Evolutionary conservation across 768 basidiomycete genomes (phyloP), one percentile per base, ranked within the genome.

Genomic region (Fomitopsis pulvina): DNA sequence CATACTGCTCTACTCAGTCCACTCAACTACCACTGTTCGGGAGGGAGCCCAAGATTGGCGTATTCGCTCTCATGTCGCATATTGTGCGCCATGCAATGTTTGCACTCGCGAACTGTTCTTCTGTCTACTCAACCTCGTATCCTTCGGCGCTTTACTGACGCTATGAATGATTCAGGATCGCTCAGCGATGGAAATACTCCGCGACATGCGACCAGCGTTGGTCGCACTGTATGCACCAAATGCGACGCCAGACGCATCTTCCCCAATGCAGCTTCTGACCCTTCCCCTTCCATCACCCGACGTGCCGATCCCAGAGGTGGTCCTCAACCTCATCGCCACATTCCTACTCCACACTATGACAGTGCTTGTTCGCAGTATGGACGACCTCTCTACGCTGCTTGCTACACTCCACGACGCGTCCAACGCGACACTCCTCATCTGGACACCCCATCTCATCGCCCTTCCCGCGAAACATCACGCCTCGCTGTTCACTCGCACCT

Each of bases 291-390:
- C 77, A 65, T 26, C 41, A 56, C 20, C 60, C 71, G 51, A 48
- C 62, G 11, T 64, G 65, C 18, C 48, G 10, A 50, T 55, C 22
- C 60, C 70, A 43, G 53, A 64, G 2, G 57, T 57, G 24, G 41
- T 80, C 47, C 67, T 82, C 37, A 79, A 71, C 26, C 68, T 88
- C 52, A 68, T 80, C 12, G 78, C 79, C 12, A 80, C 79, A 14
- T 83, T 81, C 64, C 71, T 86, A 29, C 60, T 75, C 6, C 75
- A 87, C 53, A 63, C 78, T 4, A 65, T 87, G 27, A 71, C 66
- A 12, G 67, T 73, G 12, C 55, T 71, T n/a, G 54, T 69, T 14
- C 67, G 68, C 40, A 54, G 16, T 40, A 38, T 46, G 7, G 49
- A 54, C 34, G 42, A 52, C 20, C 43, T 61, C 20, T 22, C 52